phyloP scores from a whole-genome alignment of 108 stramenopile species.

The Cyclostephanos invisitatus region DNA sequence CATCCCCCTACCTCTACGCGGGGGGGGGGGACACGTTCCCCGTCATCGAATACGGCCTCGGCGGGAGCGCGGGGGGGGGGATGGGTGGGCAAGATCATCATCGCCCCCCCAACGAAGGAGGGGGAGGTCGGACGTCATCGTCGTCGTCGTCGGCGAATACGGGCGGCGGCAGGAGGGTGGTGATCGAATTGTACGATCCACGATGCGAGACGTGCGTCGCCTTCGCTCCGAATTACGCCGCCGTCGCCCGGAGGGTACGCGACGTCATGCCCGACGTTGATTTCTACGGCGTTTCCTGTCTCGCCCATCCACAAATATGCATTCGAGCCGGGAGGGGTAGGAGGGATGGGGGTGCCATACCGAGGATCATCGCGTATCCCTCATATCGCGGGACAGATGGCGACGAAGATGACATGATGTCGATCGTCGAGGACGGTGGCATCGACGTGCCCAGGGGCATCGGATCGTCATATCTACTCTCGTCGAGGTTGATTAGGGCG shows the following conservation, averaged over 20 bases:
- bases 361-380: slow-evolving; percentile 28
- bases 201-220: slow-evolving; percentile 32
- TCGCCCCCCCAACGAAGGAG: too few relatives aligned
- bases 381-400: not conserved
- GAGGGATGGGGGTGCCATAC: too few relatives aligned
- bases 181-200: slow-evolving; percentile 39
- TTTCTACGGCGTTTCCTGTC: slow-evolving; percentile 39
- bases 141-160: too few relatives aligned
- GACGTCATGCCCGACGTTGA: slow-evolving; percentile 14
- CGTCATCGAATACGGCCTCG: slow-evolving; percentile 19
- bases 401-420: too few relatives aligned
- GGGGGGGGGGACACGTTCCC: slow-evolving; percentile 15
- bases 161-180: slow-evolving; percentile 6
- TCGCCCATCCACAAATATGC: slow-evolving; percentile 3
- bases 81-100: too few relatives aligned
- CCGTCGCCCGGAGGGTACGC: slow-evolving; percentile 18
- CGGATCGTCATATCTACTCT: slow-evolving; percentile 33
- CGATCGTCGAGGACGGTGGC: too few relatives aligned
- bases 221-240: slow-evolving; percentile 32
- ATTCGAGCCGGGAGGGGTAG: too few relatives aligned
- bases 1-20: slow-evolving; percentile 25
- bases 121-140: too few relatives aligned
- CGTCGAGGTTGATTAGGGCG: slow-evolving; percentile 27
- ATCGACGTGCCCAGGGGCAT: slow-evolving; percentile 30
- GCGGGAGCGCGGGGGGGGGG: not conserved